Base-by-base conservation (phyloP, 768 basidiomycete species). In the Boletus subparvulus region DNA sequence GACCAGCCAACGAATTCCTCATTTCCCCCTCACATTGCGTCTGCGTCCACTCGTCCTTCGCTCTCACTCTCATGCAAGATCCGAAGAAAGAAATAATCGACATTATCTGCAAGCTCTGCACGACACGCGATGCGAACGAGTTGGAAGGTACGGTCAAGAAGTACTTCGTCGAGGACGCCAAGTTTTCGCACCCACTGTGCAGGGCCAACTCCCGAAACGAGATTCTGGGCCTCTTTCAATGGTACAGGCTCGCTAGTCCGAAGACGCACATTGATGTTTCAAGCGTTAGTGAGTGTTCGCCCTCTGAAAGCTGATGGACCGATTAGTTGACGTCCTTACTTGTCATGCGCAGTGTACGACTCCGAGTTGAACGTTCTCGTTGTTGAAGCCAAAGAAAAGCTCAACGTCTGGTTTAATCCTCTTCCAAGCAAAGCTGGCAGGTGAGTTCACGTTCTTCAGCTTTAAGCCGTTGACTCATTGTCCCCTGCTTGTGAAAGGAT, bases 241-340 rank as follows among this genome's bases (percentile, higher is more conserved):
- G 84, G 83, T 85, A 85, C 66, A 82, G 86, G 48, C 73, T 87
- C 35, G 68, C 85, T 65, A 86, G 83, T 13, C 86, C 85, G 0
- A 60, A 67, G 24, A 74, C 80, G 24, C 67, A 77, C 10, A 60
- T 80, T 36, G 58, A 73, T 2, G 73, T 84, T 3, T 65, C 72
- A 9, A 75, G 66, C 52, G 74, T 83, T 54, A 75, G 83, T 81
- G 52, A 71, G 80, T 73, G 32, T 47, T 47, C 26, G 6, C 17
- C 4, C 35, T n/a, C 0, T 30, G 8, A 17, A 33, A 1, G 19
- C 2, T 2, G 42, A 40, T n/a, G 41, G 28, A 1, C n/a, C n/a
- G 17, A 28, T 30, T 1, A 28, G 17, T 50, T 60, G 47, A 68
- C 35, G 2, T 5, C 5, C 24, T 35, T n/a, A n/a, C n/a, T n/a